Percentiles rank a stretch among this genome's conserved stretches.
phyloP scores from a whole-genome alignment of 129 eudicot species.

The Apium graveolens region DNA sequence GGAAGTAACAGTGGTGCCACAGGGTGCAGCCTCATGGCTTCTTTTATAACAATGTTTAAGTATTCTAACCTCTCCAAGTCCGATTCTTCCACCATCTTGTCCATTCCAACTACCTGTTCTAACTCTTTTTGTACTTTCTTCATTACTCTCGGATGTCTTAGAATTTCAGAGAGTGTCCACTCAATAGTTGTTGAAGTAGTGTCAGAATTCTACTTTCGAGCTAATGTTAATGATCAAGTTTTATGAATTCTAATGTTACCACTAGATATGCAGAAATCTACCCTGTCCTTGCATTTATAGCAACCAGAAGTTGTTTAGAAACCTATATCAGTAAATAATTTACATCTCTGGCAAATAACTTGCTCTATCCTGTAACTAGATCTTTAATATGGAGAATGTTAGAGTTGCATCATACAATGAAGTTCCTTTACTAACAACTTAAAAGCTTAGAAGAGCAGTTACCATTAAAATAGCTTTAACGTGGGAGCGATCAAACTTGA shows the following conservation, averaged over 20 bases:
- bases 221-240: neutral
- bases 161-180: constrained; percentile 38
- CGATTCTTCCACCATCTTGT: constrained; percentile 34
- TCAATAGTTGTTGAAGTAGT: constrained; percentile 28
- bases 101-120: constrained; percentile 30
- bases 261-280: no score
- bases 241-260: no score
- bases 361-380: no score
- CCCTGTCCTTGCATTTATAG: no score
- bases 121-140: constrained; percentile 31
- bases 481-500: neutral
- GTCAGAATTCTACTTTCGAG: constrained; percentile 10
- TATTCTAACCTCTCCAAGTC: constrained; percentile 31
- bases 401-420: no score
- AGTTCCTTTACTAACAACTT: no score
- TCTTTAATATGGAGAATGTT: no score
- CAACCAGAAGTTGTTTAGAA: no score
- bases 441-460: neutral
- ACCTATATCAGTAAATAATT: neutral
- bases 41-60: constrained; percentile 41
- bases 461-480: neutral
- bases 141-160: constrained; percentile 28
- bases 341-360: neutral
- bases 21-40: constrained; percentile 47
- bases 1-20: constrained; percentile 36